These are phyloP conservation scores for Tilletiaria anomala DNA, from an alignment of 1,284 basidiomycete species.

Conservation along the genomic window DNA sequence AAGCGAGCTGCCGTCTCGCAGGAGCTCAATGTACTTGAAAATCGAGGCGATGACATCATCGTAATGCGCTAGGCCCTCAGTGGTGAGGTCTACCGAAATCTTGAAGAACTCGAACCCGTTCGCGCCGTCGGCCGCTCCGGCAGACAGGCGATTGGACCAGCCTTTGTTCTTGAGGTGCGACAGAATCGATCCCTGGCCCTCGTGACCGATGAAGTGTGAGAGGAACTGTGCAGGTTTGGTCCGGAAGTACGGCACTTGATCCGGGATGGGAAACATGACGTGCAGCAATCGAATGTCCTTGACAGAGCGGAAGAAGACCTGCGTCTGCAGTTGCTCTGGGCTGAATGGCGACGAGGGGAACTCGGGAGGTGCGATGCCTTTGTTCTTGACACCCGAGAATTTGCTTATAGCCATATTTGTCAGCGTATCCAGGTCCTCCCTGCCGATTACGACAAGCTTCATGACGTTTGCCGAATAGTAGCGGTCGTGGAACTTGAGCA, in stretches of 20 bases:
- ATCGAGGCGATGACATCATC: constrained; percentile 56
- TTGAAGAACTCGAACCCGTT: constrained; percentile 83
- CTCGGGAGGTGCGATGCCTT: constrained; percentile 50
- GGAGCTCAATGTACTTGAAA: constrained; percentile 76
- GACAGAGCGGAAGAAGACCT: constrained; percentile 76
- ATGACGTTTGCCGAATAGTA: constrained; percentile 91
- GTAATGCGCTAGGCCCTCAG: constrained; percentile 75
- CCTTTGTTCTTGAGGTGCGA: constrained; percentile 83
- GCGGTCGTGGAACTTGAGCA: constrained; percentile 86
- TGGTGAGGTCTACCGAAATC: constrained; percentile 64
- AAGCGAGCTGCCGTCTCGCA: constrained; percentile 55
- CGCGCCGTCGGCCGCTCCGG: constrained; percentile 54
- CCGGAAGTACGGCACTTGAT: constrained; percentile 58
- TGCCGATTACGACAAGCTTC: constrained; percentile 78
- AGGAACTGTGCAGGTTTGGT: constrained; percentile 67
- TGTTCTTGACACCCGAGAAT: constrained; percentile 65
- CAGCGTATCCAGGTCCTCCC: constrained; percentile 69
- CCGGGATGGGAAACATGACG: constrained; percentile 58
- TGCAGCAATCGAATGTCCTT: constrained; percentile 78
- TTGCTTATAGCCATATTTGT: constrained; percentile 55
- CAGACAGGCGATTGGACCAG: constrained; percentile 69
- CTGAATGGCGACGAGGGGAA: constrained; percentile 59
- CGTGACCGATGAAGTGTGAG: constrained; percentile 81
- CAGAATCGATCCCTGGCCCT: constrained; percentile 82
- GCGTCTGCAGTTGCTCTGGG: constrained; percentile 47